Evolutionary conservation across 805 yeast species (phyloP).

Genomic region (Ogataea angusta): DNA sequence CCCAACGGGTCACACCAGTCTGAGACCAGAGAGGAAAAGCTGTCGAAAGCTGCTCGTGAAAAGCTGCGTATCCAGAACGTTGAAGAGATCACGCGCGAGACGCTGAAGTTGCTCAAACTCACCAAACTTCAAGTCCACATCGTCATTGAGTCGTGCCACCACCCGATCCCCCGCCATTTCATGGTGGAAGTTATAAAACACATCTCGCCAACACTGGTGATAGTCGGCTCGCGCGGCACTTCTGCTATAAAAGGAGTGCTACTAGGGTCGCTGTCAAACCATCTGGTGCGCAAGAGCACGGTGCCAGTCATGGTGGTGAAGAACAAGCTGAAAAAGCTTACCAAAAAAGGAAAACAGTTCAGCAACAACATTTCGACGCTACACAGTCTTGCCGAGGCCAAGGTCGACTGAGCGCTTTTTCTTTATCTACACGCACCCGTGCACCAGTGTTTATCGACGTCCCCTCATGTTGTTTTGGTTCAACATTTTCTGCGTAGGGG

Average conservation of each 20-base stretch:
- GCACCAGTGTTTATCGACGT: slow-evolving; percentile 3
- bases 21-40: slow-evolving; percentile 12
- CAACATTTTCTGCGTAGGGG: slow-evolving; percentile 14
- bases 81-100: slow-evolving; percentile 39
- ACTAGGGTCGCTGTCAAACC: slow-evolving; percentile 69
- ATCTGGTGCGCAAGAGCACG: slow-evolving; percentile 64
- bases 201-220: slow-evolving; percentile 67
- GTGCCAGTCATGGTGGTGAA: slow-evolving; percentile 83
- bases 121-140: slow-evolving; percentile 73
- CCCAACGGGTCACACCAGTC: slow-evolving; percentile 6
- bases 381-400: slow-evolving; percentile 40
- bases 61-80: slow-evolving; percentile 40
- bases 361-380: slow-evolving; percentile 54
- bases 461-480: slow-evolving; percentile 23
- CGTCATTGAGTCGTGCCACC: slow-evolving; percentile 70
- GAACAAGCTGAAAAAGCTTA: slow-evolving; percentile 64
- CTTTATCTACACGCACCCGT: slow-evolving; percentile 1
- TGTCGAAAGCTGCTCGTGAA: slow-evolving; percentile 30
- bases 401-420: slow-evolving; percentile 30
- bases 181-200: slow-evolving; percentile 67
- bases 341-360: slow-evolving; percentile 51
- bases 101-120: slow-evolving; percentile 47
- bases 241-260: slow-evolving; percentile 70
- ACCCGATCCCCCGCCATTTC: slow-evolving; percentile 71
- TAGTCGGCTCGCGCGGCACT: slow-evolving; percentile 74